Percentiles rank a stretch among this genome's conserved stretches.
phyloP scores from a whole-genome alignment of 495 filamentous ascomycete species.

The Tirmania nivea region DNA sequence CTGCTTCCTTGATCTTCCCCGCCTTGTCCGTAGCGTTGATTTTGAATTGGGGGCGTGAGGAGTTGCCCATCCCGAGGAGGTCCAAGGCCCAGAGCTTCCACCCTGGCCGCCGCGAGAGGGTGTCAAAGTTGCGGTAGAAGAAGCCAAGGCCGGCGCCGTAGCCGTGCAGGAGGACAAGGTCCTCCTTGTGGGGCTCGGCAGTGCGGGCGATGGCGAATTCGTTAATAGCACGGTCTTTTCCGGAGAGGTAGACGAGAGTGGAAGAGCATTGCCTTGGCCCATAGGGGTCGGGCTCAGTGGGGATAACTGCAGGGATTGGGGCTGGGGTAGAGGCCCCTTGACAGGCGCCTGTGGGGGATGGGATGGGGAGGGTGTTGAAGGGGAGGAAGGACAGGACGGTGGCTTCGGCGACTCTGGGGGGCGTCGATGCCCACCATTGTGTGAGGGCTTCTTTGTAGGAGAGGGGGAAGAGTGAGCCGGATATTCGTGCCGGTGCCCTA shows the following conservation, averaged over 20 bases:
- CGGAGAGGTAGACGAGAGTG: slow-evolving; percentile 59
- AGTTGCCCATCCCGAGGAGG: slow-evolving; percentile 85
- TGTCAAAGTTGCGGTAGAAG: slow-evolving; percentile 95
- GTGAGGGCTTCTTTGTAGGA: slow-evolving; percentile 75
- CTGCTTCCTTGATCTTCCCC: slow-evolving; percentile 70
- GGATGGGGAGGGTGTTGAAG: slow-evolving; percentile 34
- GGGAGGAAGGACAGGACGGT: slow-evolving; percentile 75
- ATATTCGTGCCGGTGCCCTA: neutral
- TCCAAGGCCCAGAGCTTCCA: slow-evolving; percentile 89
- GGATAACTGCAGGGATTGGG: slow-evolving; percentile 29
- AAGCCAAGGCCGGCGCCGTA: slow-evolving; percentile 92
- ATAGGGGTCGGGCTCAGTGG: slow-evolving; percentile 45
- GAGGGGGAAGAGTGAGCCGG: slow-evolving; percentile 38
- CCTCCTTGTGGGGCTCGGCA: slow-evolving; percentile 53
- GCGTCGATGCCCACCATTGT: slow-evolving; percentile 82
- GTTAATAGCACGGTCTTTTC: slow-evolving; percentile 71
- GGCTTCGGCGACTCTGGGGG: slow-evolving; percentile 71
- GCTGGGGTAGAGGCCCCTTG: slow-evolving; percentile 4
- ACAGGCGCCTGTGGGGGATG: slow-evolving; percentile 28
- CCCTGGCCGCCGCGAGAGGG: slow-evolving; percentile 47
- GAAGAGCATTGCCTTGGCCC: slow-evolving; percentile 74
- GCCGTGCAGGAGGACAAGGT: slow-evolving; percentile 92
- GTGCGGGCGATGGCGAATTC: slow-evolving; percentile 78
- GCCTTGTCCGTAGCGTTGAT: slow-evolving; percentile 62
- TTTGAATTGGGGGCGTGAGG: slow-evolving; percentile 58